A percentile compares a stretch with the other conserved stretches of the same genome.
Evolutionary conservation across 1,284 basidiomycete genomes (phyloP).

Genomic region (Hemileccinum hortonii): DNA sequence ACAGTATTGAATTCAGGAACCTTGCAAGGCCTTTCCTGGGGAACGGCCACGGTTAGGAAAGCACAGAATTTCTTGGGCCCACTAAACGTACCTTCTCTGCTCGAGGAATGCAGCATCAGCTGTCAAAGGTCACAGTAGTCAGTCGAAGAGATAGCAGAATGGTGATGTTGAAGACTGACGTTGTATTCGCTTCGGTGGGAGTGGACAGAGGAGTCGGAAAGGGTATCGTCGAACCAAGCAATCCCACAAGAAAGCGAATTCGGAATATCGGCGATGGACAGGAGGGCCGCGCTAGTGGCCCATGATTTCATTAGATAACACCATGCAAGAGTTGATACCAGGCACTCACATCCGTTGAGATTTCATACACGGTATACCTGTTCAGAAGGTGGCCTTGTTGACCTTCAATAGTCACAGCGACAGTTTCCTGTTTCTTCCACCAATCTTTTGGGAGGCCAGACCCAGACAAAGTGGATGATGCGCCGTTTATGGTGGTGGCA

Average conservation of each 20-base stretch:
- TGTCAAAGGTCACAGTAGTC: slow-evolving; percentile 28
- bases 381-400: slow-evolving; percentile 89
- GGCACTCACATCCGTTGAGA: slow-evolving; percentile 71
- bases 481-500: slow-evolving; percentile 45
- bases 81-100: slow-evolving; percentile 63
- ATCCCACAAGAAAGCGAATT: slow-evolving; percentile 88
- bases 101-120: slow-evolving; percentile 88
- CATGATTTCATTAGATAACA: slow-evolving; percentile 11
- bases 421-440: slow-evolving; percentile 80
- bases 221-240: slow-evolving; percentile 79
- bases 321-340: neutral
- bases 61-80: neutral
- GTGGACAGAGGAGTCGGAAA: slow-evolving; percentile 83
- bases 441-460: slow-evolving; percentile 73
- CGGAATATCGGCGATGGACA: slow-evolving; percentile 79
- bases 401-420: slow-evolving; percentile 70
- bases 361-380: slow-evolving; percentile 76
- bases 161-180: slow-evolving; percentile 50
- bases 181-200: slow-evolving; percentile 89
- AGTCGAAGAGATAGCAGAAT: slow-evolving; percentile 3
- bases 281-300: slow-evolving; percentile 54
- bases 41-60: neutral
- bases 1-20: slow-evolving; percentile 79
- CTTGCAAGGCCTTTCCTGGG: slow-evolving; percentile 77
- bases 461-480: slow-evolving; percentile 60